Evolutionary conservation across 2,329 filamentous ascomycete genomes (phyloP), one percentile per base, ranked within the genome.

Genomic region (Stromatinia cepivora): DNA sequence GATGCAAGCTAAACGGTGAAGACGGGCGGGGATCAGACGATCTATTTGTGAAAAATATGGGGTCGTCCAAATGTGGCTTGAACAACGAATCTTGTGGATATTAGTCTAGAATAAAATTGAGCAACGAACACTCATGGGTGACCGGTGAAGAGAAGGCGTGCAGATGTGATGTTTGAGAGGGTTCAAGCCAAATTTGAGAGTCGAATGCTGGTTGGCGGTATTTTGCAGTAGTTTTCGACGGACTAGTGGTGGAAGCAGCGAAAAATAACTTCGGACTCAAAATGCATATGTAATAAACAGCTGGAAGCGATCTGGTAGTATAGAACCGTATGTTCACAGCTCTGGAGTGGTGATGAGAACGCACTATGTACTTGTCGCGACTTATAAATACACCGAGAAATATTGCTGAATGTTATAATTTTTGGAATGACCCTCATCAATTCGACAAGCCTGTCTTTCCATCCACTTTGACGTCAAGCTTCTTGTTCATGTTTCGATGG

Each of bases 371-470:
- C 11, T 48, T 62, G 58, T 20, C 28, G 22, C 4, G 15, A 20
- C 28, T 34, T 46, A 7, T 20, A 22, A 15, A 50, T 34, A 28
- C 25, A 5, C 13, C 28, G 42, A 46, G 17, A 11, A 1, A 62
- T 10, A 5, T 34, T 10, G 11, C 17, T 31, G 20, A 6, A 15
- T 34, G 3, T n/a, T 15, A 36, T 36, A 15, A 22, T 25, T 62
- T 15, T 34, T 10, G 11, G 11, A n/a, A 11, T 34, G 9, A 6
- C 7, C 6, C 36, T n/a, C 13, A 17, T 17, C 11, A 36, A 50
- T n/a, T 34, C 22, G 2, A 17, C 22, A 10, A 13, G 22, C 20
- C 20, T 6, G 7, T 25, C 1, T 0, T 1, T 3, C 8, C 22
- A 6, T 20, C 13, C 6, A 5, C 2, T 8, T 50, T 34, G 20